Conservation (phyloP, 495 filamentous ascomycete genomes). For the Aspergillus avenaceus region DNA sequence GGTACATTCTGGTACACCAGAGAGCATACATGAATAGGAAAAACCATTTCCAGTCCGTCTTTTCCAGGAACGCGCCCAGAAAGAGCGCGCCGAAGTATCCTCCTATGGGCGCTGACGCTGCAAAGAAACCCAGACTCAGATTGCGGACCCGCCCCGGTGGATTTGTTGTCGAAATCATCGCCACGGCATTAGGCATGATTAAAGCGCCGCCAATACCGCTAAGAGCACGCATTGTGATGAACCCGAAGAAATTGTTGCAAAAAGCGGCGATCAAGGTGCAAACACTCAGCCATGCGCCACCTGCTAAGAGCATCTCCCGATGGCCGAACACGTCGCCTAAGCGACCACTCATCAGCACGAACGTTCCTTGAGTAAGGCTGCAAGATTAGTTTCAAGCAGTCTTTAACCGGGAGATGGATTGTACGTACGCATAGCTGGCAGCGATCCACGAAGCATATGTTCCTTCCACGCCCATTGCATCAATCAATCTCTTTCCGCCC, state of each 20-base stretch:
- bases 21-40: conserved; percentile 44
- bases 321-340: conserved; percentile 49
- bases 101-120: conserved; percentile 45
- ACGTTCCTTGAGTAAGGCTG: conserved; percentile 46
- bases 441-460: conserved; percentile 28
- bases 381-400: background rate
- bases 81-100: conserved; percentile 42
- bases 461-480: conserved; percentile 17
- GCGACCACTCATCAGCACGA: conserved; percentile 45
- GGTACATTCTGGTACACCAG: too few species aligned
- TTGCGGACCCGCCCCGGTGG: conserved; percentile 31
- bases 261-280: conserved; percentile 38
- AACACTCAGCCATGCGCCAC: conserved; percentile 32
- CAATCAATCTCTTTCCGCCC: conserved; percentile 23
- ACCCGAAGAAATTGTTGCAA: conserved; percentile 37
- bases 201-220: conserved; percentile 10
- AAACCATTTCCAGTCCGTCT: conserved; percentile 44
- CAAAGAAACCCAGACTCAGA: conserved; percentile 47
- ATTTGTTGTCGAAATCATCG: conserved; percentile 14
- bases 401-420: background rate
- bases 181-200: conserved; percentile 16
- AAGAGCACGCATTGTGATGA: conserved; percentile 22
- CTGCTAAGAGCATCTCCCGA: conserved; percentile 38
- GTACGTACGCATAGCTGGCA: conserved; percentile 26
- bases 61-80: conserved; percentile 38